Base-by-base conservation (phyloP, 2,329 filamentous ascomycete species). In the Verticillium nonalfalfae region DNA sequence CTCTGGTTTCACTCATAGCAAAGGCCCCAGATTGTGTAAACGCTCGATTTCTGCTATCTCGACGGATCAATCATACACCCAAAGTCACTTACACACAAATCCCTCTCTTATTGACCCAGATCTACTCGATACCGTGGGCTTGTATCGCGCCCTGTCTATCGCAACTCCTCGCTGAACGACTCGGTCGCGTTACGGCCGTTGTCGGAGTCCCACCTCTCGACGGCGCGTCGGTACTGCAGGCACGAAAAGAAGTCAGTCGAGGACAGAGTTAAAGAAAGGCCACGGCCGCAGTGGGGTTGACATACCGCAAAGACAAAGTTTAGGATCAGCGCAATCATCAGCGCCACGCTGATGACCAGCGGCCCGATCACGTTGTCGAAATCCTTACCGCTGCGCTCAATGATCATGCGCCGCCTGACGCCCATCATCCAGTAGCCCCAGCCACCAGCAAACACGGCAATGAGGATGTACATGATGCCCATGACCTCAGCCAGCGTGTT, bases 341-440 rank as follows among this genome's bases (percentile, higher is more conserved):
- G 74, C 3, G 93, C 90, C 40, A 89, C 75, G 70, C 91, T 95
- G 54, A 98, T 88, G 9, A 96, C 82, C 60, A 97, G 76, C 1
- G 95, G 95, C 0, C 95, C 95, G 63, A 91, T 75, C 70, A 94
- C 79, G 68, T 93, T 95, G 74, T 99, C 94, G 74, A 99, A 96
- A 69, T 98, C 93, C 74, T 90, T 94, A 10, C 92, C 93, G 70
- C 92, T 97, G 66, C 95, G 81, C 73, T 91, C 86, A 45, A 89
- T 75, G 71, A 99, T 99, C 82, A 98, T 87, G 60, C 79, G 83
- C 62, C 89, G 84, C 38, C 95, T 83, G 71, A 83, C 85, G 70
- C 89, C 86, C 71, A 96, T 90, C 79, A 96, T 90, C 63, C 80
- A 85, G 74, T 92, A 97, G 2, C 95, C 95, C 95, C 95, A 99